Base-by-base conservation (phyloP, 768 basidiomycete species). In the Termitomyces titanicus region DNA sequence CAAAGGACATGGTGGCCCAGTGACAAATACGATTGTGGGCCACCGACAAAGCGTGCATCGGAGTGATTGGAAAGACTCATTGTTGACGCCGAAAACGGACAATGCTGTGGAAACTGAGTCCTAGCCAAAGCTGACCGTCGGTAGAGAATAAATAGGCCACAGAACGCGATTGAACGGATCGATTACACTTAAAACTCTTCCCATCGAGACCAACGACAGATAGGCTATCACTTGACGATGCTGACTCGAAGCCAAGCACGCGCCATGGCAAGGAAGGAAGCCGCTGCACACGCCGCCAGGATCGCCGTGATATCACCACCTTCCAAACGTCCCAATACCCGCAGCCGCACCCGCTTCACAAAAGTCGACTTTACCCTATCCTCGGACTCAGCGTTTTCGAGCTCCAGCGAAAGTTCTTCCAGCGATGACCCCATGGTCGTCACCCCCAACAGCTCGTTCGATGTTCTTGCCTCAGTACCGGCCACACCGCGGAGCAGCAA, bases 241-340 rank as follows among this genome's bases (percentile, higher is more conserved):
- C 17, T 61, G 17, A 61, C 60, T 4, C 37, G 56, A 39, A 61
- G 56, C 56, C 49, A 55, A 48, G 60, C 60, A 13, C 47, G 53
- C 22, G 44, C 45, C 22, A 22, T 51, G 15, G 49, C 44, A 25
- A 45, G 33, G 25, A 31, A 13, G 12, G 44, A 44, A 34, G 46
- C 47, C 29, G 39, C 54, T 31, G 20, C 53, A 25, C 20, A 25
- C 34, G 34, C 44, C 17, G 49, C 38, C 10, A 27, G 9, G 20
- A 8, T 8, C 9, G 45, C 31, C 3, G 24, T 47, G 22, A 53
- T 54, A 2, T 47, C 55, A 6, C 49, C 53, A 29, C 55, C 29
- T 9, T 29, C 29, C 9, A 48, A 35, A 29, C 5, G 17, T 34
- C 20, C 37, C 31, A 15, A 2, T 10, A 15, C 15, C 5, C 44